Evolutionary conservation across 2,329 filamentous ascomycete genomes (phyloP), one percentile per base, ranked within the genome.

Genomic region (Emydomyces testavorans): DNA sequence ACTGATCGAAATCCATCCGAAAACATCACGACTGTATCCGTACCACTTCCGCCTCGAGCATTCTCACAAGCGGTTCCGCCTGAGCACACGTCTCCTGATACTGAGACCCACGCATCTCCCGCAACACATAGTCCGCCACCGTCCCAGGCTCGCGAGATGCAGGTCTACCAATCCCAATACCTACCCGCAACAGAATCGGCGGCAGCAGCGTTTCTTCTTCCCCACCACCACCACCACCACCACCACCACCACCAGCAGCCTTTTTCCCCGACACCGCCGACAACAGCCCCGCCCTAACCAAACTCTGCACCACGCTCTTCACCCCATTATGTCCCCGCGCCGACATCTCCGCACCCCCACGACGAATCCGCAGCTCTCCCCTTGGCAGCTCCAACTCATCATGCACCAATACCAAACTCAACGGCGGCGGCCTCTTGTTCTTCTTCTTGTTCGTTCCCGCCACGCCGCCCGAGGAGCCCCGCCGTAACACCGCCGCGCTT

Each of bases 141-240:
- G 77, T 77, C 32, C 70, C 67, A 18, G 72, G 70, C 42, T 86
- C 80, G 53, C 88, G 74, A 53, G 75, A 81, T 38, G 69, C 71
- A 0, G 90, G 90, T 38, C 92, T 71, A n/a, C 86, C 89, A 67
- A 96, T 94, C 0, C 92, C 92, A 10, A 96, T 70, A 0, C 84
- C 82, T 43, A 96, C 77, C 50, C 85, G 72, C 58, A 75, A 63
- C 54, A 74, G 70, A 23, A 66, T 65, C 5, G 69, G 52, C 24
- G 58, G 56, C 23, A 41, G 11, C 4, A 20, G 31, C 2, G 24
- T 42, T 5, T 37, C 28, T 7, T 42, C 43, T 15, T 16, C 43
- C 15, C 24, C 8, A 13, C 20, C 38, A 16, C 11, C 31, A 5
- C 13, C 39, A 29, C 11, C 18, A 11, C 8, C 29, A 29, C 16